These are phyloP conservation scores for Cryphonectria nitschkei DNA, from an alignment of 2,329 filamentous ascomycete genomes.

Conservation along the genomic window DNA sequence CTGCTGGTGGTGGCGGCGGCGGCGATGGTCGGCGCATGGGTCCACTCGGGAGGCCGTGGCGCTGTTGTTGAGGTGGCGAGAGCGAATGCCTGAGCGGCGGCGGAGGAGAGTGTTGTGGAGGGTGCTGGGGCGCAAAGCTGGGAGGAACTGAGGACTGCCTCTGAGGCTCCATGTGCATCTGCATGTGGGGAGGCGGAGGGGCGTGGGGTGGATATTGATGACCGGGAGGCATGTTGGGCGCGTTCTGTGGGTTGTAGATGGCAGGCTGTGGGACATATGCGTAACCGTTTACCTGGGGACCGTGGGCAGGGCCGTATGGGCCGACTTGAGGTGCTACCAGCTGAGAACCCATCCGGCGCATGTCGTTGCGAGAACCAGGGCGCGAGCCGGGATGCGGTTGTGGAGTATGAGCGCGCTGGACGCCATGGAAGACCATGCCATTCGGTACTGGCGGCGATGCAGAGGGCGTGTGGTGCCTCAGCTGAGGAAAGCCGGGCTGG, in stretches of 20 bases:
- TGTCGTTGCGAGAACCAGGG: constrained; percentile 78
- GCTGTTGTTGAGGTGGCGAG: constrained; percentile 61
- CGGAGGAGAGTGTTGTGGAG: constrained; percentile 57
- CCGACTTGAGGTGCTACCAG: constrained; percentile 67
- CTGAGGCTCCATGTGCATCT: constrained; percentile 72
- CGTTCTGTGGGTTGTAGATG: constrained; percentile 74
- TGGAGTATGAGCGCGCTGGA: constrained; percentile 76
- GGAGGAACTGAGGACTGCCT: constrained; percentile 72
- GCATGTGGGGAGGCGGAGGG: constrained; percentile 54
- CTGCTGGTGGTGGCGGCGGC: constrained; percentile 58
- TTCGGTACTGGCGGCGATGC: constrained; percentile 87
- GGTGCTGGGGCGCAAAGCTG: constrained; percentile 62
- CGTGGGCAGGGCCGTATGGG: constrained; percentile 51
- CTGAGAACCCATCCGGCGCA: constrained; percentile 74
- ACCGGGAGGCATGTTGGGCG: constrained; percentile 46
- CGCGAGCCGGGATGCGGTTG: constrained; percentile 77
- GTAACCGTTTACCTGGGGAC: constrained; percentile 64
- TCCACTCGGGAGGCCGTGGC: constrained; percentile 52
- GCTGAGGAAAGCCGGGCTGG: constrained; percentile 74
- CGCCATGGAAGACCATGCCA: constrained; percentile 64
- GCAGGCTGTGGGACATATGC: constrained; percentile 84
- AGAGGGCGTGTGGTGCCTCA: constrained; percentile 81
- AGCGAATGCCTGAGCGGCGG: constrained; percentile 57
- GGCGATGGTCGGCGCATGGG: constrained; percentile 55
- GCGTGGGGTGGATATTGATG: constrained; percentile 43